These are phyloP conservation scores for Echinochloa phyllopogon DNA, from an alignment of 176 grass and related monocot species.

Conservation along the genomic window DNA sequence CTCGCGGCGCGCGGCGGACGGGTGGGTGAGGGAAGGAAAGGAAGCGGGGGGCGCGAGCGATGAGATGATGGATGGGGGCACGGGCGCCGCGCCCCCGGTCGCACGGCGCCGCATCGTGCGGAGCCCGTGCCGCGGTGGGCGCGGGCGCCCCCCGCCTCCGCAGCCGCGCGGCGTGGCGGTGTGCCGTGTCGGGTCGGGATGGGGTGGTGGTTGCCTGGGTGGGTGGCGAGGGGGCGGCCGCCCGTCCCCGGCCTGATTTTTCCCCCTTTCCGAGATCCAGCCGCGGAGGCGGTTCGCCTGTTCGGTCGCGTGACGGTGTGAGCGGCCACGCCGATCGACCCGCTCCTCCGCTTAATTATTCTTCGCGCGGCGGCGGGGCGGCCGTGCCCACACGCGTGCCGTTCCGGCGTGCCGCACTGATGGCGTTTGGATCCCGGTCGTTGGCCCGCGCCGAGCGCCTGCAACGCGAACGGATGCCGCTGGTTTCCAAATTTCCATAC, in stretches of 20 bases:
- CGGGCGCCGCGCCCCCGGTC: neutral
- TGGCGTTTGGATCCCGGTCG: slow-evolving; percentile 10
- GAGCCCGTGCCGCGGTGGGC: slow-evolving; percentile 26
- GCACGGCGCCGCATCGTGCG: slow-evolving; percentile 39
- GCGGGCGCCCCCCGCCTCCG: neutral
- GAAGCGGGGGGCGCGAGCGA: neutral
- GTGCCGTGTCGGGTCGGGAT: slow-evolving; percentile 50
- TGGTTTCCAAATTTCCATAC: too few relatives aligned
- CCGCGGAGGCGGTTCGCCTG: neutral
- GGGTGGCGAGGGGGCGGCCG: neutral
- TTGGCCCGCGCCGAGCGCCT: neutral
- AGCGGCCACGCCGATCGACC: slow-evolving; percentile 11
- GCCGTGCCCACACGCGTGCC: slow-evolving; percentile 7
- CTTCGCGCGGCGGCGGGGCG: neutral
- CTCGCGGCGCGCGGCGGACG: slow-evolving; percentile 12
- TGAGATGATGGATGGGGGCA: neutral
- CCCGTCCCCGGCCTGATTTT: neutral
- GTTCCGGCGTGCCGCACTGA: neutral
- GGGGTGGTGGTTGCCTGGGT: neutral
- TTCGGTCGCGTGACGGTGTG: neutral
- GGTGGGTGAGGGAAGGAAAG: neutral
- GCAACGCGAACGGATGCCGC: too few relatives aligned
- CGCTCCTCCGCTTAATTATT: slow-evolving; percentile 1
- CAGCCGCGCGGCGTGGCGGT: slow-evolving; percentile 40
- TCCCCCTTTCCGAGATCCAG: neutral